Evolutionary conservation across 495 filamentous ascomycete genomes (phyloP), one percentile per base, ranked within the genome.

Genomic region (Bryoglossum gracile): DNA sequence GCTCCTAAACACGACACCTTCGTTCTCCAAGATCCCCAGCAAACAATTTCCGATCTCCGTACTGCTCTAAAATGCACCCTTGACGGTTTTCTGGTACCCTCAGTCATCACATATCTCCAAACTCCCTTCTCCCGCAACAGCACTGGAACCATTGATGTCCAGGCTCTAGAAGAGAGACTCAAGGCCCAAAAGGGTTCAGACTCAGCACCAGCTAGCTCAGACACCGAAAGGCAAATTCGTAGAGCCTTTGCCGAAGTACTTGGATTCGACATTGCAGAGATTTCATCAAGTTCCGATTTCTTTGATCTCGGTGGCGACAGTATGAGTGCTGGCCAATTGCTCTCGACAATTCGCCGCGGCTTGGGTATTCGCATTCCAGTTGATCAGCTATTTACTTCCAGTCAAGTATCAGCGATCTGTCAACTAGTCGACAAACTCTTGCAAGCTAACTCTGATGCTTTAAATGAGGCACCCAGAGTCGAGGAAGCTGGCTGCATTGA

Each of bases 251-350:
- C 58, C 6, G 37, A 50, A 4, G 55, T 63, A 47, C 46, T 68
- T 36, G 32, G 46, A 35, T 51, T 63, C 44, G 35, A 52, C 0
- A 23, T 51, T 8, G 41, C 55, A 3, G 62, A 67, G 14, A 55
- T 70, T 21, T 48, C 49, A 11, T 30, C 38, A 1, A 22, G 54
- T 3, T 62, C 63, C 1, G 62, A 69, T 46, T 73, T 73, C 40
- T 72, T 73, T 54, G 59, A 63, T 6, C 60, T 70, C 18, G 70
- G 70, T 2, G 70, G 70, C 30, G 65, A 71, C 30, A 72, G 70
- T 47, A 55, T 73, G 6, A 57, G 51, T 13, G 70, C 70, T 16
- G 70, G 70, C 16, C 61, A 59, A 32, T 55, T 74, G 4, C 51
- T 71, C 13, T 69, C 70, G 0, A 42, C 57, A 1, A 54, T 73